phyloP scores from a whole-genome alignment of 345 rosid species.

The Firmiana major region DNA sequence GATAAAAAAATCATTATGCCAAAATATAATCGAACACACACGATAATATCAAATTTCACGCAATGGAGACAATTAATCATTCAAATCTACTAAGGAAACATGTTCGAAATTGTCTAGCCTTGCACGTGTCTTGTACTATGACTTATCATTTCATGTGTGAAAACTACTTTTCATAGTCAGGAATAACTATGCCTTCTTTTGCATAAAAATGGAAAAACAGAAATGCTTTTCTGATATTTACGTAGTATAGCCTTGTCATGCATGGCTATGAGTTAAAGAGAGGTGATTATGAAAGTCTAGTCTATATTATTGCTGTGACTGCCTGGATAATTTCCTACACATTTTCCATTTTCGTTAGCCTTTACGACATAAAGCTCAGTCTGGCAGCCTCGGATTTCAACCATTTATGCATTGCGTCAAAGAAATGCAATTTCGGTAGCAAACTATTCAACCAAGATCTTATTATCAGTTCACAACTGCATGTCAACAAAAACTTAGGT shows the following conservation, averaged over 20 bases:
- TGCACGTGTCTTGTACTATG: not conserved
- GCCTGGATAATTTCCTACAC: not conserved
- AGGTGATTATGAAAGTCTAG: no score
- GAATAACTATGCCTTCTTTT: no score
- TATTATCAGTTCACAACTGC: not conserved
- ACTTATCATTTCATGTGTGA: not conserved
- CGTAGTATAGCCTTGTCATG: no score
- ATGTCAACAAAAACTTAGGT: no score
- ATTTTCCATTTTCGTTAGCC: not conserved
- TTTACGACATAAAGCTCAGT: not conserved
- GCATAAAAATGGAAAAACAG: no score
- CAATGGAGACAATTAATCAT: no score
- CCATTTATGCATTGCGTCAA: not conserved
- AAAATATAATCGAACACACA: no score
- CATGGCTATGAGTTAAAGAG: no score
- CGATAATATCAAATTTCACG: not conserved
- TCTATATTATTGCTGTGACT: no score
- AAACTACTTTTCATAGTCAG: not conserved
- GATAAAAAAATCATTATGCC: no score
- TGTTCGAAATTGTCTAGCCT: not conserved
- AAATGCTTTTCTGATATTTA: no score
- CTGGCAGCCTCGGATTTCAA: not conserved
- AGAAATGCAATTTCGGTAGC: not conserved
- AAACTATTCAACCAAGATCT: not conserved
- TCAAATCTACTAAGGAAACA: no score